Base-by-base conservation (phyloP, 2,329 filamentous ascomycete species). In the Fusarium algeriense region DNA sequence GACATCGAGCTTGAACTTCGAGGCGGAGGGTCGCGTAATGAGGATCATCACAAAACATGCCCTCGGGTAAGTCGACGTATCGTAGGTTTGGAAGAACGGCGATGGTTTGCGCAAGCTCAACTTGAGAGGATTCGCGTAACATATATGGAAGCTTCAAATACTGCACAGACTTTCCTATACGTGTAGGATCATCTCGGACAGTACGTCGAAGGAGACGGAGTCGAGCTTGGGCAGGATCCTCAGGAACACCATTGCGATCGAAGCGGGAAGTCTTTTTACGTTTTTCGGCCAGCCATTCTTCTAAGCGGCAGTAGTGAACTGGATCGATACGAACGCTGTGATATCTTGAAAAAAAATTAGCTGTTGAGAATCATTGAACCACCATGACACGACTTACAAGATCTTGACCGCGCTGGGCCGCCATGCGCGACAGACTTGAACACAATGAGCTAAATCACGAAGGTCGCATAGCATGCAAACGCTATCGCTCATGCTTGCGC, bases 391-490 rank as follows among this genome's bases (percentile, higher is more conserved):
- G 48, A 87, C 92, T 80, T 86, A 97, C 92, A 91, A 80, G 59
- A 87, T 80, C 64, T 83, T 83, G 45, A 84, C 75, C 48, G 85
- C 88, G 53, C 80, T 77, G n/a, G 78, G 77, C 63, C 86, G 85
- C 95, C 95, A 98, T 75, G 86, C 86, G 76, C 89, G 89, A 80
- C 89, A 93, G 54, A 93, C 93, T 78, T 89, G 86, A 41, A 90
- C 89, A 79, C 93, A 95, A 80, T 93, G 90, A 56, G 94, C 90
- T 60, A 98, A 88, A 81, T 98, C 94, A 73, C 95, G 91, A 84
- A 96, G 87, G 83, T 97, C 94, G 83, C 95, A 98, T 73, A 97
- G 90, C 92, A 96, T 95, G 83, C 95, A 98, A 61, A 90, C 90
- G 82, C 94, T 91, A 73, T 92, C 91, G 53, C 90, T 87, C 23